Evolutionary conservation across 352 stramenopile genomes (phyloP).

Genomic region (Phytophthora melonis): DNA sequence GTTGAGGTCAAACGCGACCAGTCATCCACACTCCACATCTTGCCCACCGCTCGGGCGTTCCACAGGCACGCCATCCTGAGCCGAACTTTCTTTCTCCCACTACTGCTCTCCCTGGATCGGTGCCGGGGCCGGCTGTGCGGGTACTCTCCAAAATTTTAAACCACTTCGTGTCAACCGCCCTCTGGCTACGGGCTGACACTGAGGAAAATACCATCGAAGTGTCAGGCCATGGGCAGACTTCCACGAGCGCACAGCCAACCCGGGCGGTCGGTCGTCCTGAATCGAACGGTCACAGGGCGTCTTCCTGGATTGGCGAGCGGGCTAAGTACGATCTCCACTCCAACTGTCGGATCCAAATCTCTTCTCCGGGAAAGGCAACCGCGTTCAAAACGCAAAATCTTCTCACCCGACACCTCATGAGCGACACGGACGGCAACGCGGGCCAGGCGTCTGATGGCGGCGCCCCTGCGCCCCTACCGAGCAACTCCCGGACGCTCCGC

Average conservation of each 20-base stretch:
- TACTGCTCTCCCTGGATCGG: too few relatives aligned
- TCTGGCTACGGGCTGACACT: neutral
- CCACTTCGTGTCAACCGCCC: neutral
- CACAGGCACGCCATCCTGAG: too few relatives aligned
- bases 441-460: neutral
- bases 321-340: neutral
- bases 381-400: neutral
- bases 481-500: neutral
- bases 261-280: neutral
- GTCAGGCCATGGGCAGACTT: neutral
- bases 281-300: neutral
- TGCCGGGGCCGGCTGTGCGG: too few relatives aligned
- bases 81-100: too few relatives aligned
- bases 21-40: too few relatives aligned
- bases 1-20: too few relatives aligned
- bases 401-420: neutral
- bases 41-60: too few relatives aligned
- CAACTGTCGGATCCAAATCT: neutral
- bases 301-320: neutral
- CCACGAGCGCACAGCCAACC: neutral
- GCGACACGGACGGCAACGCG: neutral
- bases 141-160: neutral
- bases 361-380: neutral
- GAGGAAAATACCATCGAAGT: neutral
- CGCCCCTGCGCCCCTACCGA: too few relatives aligned